Evolutionary conservation across 139 green algal species (phyloP), one percentile per base, ranked within the genome.

Genomic region (Eudorina sp.): DNA sequence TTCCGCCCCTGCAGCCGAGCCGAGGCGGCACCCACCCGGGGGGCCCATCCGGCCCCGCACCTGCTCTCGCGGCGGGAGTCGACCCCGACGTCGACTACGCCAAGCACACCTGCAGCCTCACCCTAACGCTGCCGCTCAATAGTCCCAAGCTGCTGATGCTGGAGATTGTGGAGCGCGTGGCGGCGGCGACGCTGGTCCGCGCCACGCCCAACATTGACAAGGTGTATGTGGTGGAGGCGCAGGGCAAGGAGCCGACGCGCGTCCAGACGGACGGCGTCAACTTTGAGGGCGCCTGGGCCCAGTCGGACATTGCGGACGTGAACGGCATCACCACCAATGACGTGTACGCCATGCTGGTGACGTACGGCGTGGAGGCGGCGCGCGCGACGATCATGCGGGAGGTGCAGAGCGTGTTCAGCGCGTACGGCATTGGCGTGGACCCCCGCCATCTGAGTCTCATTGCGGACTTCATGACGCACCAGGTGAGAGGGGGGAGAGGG

Each of bases 381-480:
- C 92, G 98, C 14, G 94, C 94, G 2, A 97, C 95, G 19, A 95
- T 99, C 18, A 90, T 99, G 80, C 84, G 83, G 27, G 98, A 99
- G 93, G 95, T 93, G 46, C 85, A 90, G 83, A 46, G 74, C 3
- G 98, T 99, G 64, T 99, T 99, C 89, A 96, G 94, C 14, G 98
- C 96, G 3, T 99, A 99, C 90, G 98, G 98, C 76, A 99, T 99
- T 64, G 95, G 89, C 2, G 98, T 99, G 0, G 97, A 99, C 92
- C 88, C 93, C 0, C 95, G 98, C 38, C 98, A 99, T 94, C 90
- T 99, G 31, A 90, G 87, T 23, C 93, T 99, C 19, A 98, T 99
- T 43, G 96, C 96, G 0, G 98, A 99, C 93, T 98, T 97, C 95
- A 99, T 99, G 98, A 99, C 96, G 14, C 94, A 98, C 81, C 93